These are phyloP conservation scores for Boletus sp. DNA, from an alignment of 768 basidiomycete species.

Conservation along the genomic window DNA sequence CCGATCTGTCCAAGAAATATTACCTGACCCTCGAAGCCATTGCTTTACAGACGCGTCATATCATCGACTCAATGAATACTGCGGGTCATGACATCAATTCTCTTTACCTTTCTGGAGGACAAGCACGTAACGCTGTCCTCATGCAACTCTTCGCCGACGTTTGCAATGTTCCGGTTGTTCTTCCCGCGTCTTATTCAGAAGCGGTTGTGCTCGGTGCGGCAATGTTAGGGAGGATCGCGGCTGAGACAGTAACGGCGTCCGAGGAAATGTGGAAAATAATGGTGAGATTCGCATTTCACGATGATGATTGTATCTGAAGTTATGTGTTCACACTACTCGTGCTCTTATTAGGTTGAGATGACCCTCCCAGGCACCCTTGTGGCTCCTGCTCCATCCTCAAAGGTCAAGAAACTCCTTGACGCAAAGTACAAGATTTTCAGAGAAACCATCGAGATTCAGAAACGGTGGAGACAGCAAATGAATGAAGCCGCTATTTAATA, in stretches of 20 bases:
- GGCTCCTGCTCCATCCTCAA: constrained; percentile 54
- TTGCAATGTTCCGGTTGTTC: constrained; percentile 77
- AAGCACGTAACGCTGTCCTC: constrained; percentile 84
- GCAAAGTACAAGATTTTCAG: constrained; percentile 94
- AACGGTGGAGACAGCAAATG: constrained; percentile 79
- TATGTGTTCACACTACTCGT: background rate
- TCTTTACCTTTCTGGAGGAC: constrained; percentile 92
- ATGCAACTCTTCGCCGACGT: constrained; percentile 90
- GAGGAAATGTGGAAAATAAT: constrained; percentile 88
- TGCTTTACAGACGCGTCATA: constrained; percentile 91
- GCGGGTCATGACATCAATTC: constrained; percentile 79
- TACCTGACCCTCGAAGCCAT: constrained; percentile 90
- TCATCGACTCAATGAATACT: constrained; percentile 86
- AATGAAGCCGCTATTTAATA: constrained; percentile 47
- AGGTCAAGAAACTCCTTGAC: constrained; percentile 74
- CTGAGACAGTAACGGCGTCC: constrained; percentile 55
- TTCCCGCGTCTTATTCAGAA: constrained; percentile 71
- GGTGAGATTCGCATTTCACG: constrained; percentile 41
- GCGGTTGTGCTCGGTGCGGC: constrained; percentile 93
- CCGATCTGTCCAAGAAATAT: constrained; percentile 88
- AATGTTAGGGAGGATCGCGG: constrained; percentile 89
- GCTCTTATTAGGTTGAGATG: constrained; percentile 77
- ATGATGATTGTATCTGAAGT: background rate
- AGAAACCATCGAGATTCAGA: constrained; percentile 86
- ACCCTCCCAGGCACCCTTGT: constrained; percentile 79